These are phyloP conservation scores for Ustilago xerochloae DNA, from an alignment of 1,284 basidiomycete species.

Conservation along the genomic window DNA sequence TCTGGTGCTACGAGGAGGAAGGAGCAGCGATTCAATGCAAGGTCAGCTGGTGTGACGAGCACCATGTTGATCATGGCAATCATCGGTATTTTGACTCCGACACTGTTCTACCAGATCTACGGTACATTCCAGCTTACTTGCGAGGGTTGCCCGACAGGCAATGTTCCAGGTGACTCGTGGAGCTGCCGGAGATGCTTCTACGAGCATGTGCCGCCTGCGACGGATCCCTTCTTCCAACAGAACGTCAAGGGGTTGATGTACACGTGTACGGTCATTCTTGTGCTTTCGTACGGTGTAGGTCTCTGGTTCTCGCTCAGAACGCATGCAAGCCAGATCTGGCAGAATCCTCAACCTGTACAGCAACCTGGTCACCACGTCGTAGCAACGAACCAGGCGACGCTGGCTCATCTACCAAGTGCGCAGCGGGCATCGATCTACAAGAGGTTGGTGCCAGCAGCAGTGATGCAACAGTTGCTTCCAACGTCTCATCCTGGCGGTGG, in stretches of 20 bases:
- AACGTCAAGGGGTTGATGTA: slow-evolving; percentile 95
- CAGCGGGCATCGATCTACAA: slow-evolving; percentile 81
- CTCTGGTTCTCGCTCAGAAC: slow-evolving; percentile 99
- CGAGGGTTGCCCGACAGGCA: slow-evolving; percentile 79
- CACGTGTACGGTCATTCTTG: slow-evolving; percentile 86
- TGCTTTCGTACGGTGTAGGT: slow-evolving; percentile 95
- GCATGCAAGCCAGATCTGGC: slow-evolving; percentile 99
- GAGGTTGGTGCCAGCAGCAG: slow-evolving; percentile 70
- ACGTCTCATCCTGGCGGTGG: slow-evolving; percentile 21
- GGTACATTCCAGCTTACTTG: slow-evolving; percentile 97
- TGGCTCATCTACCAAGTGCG: slow-evolving; percentile 55
- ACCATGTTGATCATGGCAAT: slow-evolving; percentile 99
- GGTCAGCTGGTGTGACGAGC: slow-evolving; percentile 96
- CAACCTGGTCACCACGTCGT: slow-evolving; percentile 49
- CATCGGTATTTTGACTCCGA: slow-evolving; percentile 94
- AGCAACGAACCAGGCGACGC: slow-evolving; percentile 47
- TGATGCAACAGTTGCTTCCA: slow-evolving; percentile 64
- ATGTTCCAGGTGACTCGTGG: slow-evolving; percentile 72
- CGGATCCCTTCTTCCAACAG: slow-evolving; percentile 95
- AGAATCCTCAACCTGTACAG: slow-evolving; percentile 74
- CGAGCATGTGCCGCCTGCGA: slow-evolving; percentile 88
- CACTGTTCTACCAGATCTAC: slow-evolving; percentile 98
- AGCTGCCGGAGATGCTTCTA: slow-evolving; percentile 93
- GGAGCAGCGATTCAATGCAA: slow-evolving; percentile 97
- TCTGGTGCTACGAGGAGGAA: slow-evolving; percentile 91